A percentile compares a stretch with the other conserved stretches of the same genome.
These are phyloP conservation scores for Lathyrus tuberosus DNA, from an alignment of 306 rosid species.

Conservation along the genomic window DNA sequence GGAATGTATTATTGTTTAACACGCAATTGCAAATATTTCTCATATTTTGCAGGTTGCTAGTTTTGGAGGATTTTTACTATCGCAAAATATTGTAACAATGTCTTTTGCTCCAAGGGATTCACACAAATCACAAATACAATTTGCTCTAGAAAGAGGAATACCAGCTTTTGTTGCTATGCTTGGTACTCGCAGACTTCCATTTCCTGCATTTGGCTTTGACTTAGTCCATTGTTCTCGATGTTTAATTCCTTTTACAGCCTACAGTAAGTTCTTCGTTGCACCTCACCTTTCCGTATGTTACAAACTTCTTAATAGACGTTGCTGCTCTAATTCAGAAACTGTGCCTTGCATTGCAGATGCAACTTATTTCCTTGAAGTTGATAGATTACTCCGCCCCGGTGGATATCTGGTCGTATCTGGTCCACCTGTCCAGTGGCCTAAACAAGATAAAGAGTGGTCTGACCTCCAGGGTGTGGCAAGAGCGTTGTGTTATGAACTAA, in stretches of 20 bases:
- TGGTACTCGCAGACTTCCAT: conserved; percentile 95
- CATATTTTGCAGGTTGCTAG: conserved; percentile 82
- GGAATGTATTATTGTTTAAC: conserved; percentile 26
- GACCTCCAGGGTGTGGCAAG: conserved; percentile 95
- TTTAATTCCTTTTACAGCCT: conserved; percentile 94
- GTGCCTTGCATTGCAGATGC: conserved; percentile 80
- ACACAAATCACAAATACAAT: conserved; percentile 94
- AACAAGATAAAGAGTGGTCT: conserved; percentile 99
- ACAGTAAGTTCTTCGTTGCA: conserved; percentile 64
- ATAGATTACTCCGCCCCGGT: conserved; percentile 94
- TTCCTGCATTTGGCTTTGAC: conserved; percentile 91
- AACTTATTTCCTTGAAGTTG: conserved; percentile 92
- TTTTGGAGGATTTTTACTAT: conserved; percentile 85
- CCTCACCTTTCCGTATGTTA: conserved; percentile 26
- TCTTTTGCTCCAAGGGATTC: conserved; percentile 99
- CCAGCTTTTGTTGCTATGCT: conserved; percentile 99
- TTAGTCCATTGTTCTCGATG: conserved; percentile 96
- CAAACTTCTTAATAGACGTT: conserved; percentile 18
- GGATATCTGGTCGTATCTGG: conserved; percentile 93
- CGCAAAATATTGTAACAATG: conserved; percentile 74
- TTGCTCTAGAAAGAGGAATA: conserved; percentile 96
- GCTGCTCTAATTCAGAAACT: conserved; percentile 40
- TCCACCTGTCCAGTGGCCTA: conserved; percentile 97
- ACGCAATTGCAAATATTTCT: conserved; percentile 16
- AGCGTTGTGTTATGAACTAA: conserved; percentile 89